phyloP scores from a whole-genome alignment of 208 protist species.

The Acanthamoeba lenticulata region DNA sequence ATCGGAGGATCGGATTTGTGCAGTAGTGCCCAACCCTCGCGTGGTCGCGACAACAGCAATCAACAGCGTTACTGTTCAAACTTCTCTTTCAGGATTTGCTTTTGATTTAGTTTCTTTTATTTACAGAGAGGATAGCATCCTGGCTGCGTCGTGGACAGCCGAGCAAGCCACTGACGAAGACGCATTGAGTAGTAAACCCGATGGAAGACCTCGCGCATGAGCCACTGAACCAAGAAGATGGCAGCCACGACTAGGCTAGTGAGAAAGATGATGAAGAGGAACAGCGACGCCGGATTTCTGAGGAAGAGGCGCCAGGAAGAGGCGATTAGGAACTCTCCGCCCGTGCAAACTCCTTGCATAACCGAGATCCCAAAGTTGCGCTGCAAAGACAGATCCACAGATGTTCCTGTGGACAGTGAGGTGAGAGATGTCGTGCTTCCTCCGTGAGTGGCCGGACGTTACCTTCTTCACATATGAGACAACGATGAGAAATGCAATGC shows the following conservation, averaged over 20 bases:
- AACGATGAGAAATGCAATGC: conserved; percentile 7
- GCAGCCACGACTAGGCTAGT: neutral
- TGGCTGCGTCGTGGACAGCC: neutral
- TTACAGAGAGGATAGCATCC: neutral
- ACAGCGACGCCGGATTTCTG: neutral
- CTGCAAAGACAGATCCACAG: neutral
- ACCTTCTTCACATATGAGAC: conserved; percentile 52
- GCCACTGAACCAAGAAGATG: neutral
- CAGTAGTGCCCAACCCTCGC: too few relatives aligned
- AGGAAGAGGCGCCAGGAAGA: neutral
- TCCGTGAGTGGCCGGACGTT: neutral
- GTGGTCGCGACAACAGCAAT: too few relatives aligned
- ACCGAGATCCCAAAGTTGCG: neutral
- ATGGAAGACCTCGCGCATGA: neutral
- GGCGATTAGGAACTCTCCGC: neutral
- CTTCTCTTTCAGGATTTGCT: too few relatives aligned
- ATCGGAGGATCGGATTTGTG: too few relatives aligned
- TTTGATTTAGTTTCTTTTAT: too few relatives aligned
- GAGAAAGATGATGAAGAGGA: conserved; percentile 42
- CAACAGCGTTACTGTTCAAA: neutral
- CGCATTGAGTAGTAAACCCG: neutral
- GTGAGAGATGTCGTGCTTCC: neutral
- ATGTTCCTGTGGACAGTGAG: neutral
- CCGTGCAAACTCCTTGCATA: neutral
- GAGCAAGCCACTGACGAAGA: neutral